Base-by-base conservation (phyloP, 2,329 filamentous ascomycete species). In the Fonsecaea pedrosoi region DNA sequence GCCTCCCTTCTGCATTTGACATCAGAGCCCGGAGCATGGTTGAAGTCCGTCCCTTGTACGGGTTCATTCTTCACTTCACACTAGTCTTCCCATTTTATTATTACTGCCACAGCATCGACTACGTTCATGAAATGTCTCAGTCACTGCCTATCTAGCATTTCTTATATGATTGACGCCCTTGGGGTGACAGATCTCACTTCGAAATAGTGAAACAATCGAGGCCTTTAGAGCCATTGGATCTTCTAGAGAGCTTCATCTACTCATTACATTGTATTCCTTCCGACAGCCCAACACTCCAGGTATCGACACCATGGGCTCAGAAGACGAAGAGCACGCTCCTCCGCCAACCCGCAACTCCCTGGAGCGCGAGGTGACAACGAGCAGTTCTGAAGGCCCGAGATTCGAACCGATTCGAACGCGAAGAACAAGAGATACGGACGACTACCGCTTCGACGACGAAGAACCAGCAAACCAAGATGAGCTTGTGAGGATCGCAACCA, bases 301-400 rank as follows among this genome's bases (percentile, higher is more conserved):
- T 21, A 37, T 34, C n/a, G 55, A n/a, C 10, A 53, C 18, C 18
- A 66, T 66, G 64, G 53, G 37, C 13, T 18, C 18, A 21, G 40
- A 42, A 42, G 37, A 58, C 18, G 64, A 66, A 12, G 42, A 35
- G 10, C 25, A 1, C 9, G 25, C 5, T 34, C 6, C 60, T 42
- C 15, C 50, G 4, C 53, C 54, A 35, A 35, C 30, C 5, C 37
- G 40, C 12, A 18, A 65, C 18, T 53, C 35, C 6, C 53, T 66
- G n/a, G 50, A 65, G 12, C 63, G 57, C 30, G 57, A 61, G 50
- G 62, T 66, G 10, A 63, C 64, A 13, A 66, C 83, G 82, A 55
- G 83, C 82, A 66, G 68, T 40, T 70, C 68, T 35, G 65, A 68
- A 42, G 64, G 64, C 2, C 69, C 64, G 13, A 18, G 34, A 25